Evolutionary conservation across 768 basidiomycete species (phyloP).

Genomic region (Suillus sp.): DNA sequence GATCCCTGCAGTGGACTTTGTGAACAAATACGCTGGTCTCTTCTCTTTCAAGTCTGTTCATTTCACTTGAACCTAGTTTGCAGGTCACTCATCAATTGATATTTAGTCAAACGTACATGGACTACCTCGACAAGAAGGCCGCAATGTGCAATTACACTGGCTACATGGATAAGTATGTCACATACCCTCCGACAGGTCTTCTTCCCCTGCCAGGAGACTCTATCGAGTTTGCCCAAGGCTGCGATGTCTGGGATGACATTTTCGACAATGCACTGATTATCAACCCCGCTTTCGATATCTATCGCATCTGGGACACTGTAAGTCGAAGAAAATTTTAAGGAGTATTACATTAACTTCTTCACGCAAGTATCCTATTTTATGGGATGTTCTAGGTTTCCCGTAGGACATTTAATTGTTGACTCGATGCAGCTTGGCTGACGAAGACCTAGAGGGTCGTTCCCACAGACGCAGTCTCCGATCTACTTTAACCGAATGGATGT

Average conservation of each 20-base stretch:
- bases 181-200: constrained; percentile 62
- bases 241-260: constrained; percentile 69
- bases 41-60: constrained; percentile 68
- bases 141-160: constrained; percentile 59
- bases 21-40: constrained; percentile 68
- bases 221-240: constrained; percentile 46
- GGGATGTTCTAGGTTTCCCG: constrained; percentile 85
- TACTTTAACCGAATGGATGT: constrained; percentile 75
- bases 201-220: constrained; percentile 69
- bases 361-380: constrained; percentile 59
- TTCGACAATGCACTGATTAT: constrained; percentile 60
- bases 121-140: constrained; percentile 54
- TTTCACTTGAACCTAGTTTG: not conserved
- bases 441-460: constrained; percentile 52
- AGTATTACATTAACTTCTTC: constrained; percentile 4
- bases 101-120: constrained; percentile 62
- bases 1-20: constrained; percentile 74
- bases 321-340: constrained; percentile 16
- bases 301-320: constrained; percentile 72
- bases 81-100: not conserved
- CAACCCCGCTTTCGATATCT: constrained; percentile 79
- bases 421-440: not conserved
- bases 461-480: constrained; percentile 57
- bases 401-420: constrained; percentile 32
- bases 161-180: constrained; percentile 63